Evolutionary conservation across 768 basidiomycete genomes (phyloP).

Genomic region (Exidia glandulosa): DNA sequence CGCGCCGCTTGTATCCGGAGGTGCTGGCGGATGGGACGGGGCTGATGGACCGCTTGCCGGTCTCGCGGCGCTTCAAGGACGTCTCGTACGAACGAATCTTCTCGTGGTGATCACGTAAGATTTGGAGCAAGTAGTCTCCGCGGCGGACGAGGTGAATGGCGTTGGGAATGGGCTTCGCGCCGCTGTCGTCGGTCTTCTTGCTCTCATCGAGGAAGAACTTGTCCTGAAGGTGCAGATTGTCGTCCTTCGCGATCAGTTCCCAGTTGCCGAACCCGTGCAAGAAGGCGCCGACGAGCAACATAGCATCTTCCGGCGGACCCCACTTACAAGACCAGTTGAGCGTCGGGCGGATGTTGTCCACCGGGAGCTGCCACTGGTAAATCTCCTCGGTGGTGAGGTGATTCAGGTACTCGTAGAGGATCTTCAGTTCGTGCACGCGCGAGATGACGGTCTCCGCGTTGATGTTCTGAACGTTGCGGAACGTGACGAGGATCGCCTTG

Average conservation of each 20-base stretch:
- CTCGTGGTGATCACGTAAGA: slow-evolving; percentile 81
- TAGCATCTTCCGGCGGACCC: slow-evolving; percentile 85
- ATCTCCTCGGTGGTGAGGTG: slow-evolving; percentile 51
- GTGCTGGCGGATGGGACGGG: slow-evolving; percentile 31
- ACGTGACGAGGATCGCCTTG: slow-evolving; percentile 91
- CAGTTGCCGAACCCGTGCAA: slow-evolving; percentile 92
- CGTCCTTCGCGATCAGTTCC: slow-evolving; percentile 90
- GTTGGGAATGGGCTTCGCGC: slow-evolving; percentile 85
- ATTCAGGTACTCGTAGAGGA: slow-evolving; percentile 70
- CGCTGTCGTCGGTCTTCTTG: slow-evolving; percentile 82
- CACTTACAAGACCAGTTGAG: slow-evolving; percentile 96
- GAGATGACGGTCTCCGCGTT: slow-evolving; percentile 96
- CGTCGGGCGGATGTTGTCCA: slow-evolving; percentile 88
- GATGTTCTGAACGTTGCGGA: slow-evolving; percentile 81
- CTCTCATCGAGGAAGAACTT: slow-evolving; percentile 98
- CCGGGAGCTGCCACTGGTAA: slow-evolving; percentile 78
- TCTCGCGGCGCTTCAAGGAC: slow-evolving; percentile 59
- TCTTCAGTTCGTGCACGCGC: slow-evolving; percentile 77
- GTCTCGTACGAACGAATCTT: slow-evolving; percentile 83
- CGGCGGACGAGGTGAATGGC: slow-evolving; percentile 96
- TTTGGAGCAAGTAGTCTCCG: slow-evolving; percentile 83
- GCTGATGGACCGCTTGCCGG: slow-evolving; percentile 60
- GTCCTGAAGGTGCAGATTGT: slow-evolving; percentile 67
- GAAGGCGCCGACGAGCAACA: slow-evolving; percentile 89
- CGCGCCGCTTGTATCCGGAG: slow-evolving; percentile 44